Evolutionary conservation across 495 filamentous ascomycete genomes (phyloP).

Genomic region (Geopyxis carbonaria): DNA sequence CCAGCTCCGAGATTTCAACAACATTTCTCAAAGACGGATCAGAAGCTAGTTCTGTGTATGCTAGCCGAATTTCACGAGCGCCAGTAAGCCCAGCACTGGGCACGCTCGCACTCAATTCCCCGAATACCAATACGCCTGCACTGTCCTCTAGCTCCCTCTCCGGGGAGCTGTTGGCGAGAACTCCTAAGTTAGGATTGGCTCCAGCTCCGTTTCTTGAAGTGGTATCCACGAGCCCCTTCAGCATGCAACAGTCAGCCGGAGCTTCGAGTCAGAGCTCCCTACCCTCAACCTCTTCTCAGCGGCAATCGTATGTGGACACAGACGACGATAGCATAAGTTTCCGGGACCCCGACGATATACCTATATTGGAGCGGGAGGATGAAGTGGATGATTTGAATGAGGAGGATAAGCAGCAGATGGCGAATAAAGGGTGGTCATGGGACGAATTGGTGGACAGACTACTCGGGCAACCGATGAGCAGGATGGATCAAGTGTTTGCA

Average conservation of each 20-base stretch:
- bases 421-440: slow-evolving; percentile 50
- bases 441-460: slow-evolving; percentile 82
- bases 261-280: slow-evolving; percentile 12
- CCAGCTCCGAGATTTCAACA: slow-evolving; percentile 45
- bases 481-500: slow-evolving; percentile 67
- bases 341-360: slow-evolving; percentile 42
- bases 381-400: slow-evolving; percentile 19
- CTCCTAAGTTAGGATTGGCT: too few species aligned
- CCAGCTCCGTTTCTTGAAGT: slow-evolving; percentile 21
- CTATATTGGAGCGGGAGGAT: slow-evolving; percentile 37
- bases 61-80: background rate
- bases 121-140: too few species aligned
- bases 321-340: slow-evolving; percentile 39
- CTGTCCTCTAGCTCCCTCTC: too few species aligned
- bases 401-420: slow-evolving; percentile 24
- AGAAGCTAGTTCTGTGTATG: slow-evolving; percentile 5
- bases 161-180: too few species aligned
- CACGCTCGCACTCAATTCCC: background rate
- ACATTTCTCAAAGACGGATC: slow-evolving; percentile 20
- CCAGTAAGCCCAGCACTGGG: slow-evolving; percentile 2
- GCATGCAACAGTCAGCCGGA: slow-evolving; percentile 16
- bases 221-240: slow-evolving; percentile 22
- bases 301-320: slow-evolving; percentile 37
- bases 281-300: slow-evolving; percentile 23
- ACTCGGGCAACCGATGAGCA: slow-evolving; percentile 62